These are phyloP conservation scores for Umbelopsis sp. DNA, from an alignment of 371 early-diverging fungal species.

Conservation along the genomic window DNA sequence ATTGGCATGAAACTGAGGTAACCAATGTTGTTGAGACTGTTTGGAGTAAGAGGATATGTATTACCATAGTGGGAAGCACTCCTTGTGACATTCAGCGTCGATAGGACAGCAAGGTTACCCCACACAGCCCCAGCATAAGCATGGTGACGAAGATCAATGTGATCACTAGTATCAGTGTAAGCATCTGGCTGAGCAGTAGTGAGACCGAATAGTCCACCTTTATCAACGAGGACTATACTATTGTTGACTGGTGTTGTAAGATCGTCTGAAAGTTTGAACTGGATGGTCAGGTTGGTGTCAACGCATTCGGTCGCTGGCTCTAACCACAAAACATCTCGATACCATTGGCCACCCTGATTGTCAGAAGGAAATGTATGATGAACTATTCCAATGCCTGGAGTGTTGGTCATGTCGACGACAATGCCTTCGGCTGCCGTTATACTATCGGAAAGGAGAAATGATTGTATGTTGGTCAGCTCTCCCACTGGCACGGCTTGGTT, in stretches of 20 bases:
- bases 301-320: neutral
- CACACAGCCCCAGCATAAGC: slow-evolving; percentile 6
- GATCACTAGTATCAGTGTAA: neutral
- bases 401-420: neutral
- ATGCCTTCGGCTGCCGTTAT: neutral
- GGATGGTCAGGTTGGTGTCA: slow-evolving; percentile 1
- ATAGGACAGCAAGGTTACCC: neutral
- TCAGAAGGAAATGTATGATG: neutral
- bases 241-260: neutral
- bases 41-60: neutral
- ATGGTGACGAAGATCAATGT: neutral
- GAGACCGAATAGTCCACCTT: neutral
- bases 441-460: neutral
- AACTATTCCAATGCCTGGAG: neutral
- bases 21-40: neutral
- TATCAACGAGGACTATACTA: neutral
- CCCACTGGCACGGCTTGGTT: neutral
- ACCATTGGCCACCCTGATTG: neutral
- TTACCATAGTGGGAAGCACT: neutral
- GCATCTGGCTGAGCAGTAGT: neutral
- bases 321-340: neutral
- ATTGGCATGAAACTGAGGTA: neutral
- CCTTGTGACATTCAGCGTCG: neutral
- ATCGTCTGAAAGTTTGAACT: neutral
- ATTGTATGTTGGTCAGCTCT: neutral